phyloP scores from a whole-genome alignment of 805 yeast genomes.

The Metschnikowia gelsemii region DNA sequence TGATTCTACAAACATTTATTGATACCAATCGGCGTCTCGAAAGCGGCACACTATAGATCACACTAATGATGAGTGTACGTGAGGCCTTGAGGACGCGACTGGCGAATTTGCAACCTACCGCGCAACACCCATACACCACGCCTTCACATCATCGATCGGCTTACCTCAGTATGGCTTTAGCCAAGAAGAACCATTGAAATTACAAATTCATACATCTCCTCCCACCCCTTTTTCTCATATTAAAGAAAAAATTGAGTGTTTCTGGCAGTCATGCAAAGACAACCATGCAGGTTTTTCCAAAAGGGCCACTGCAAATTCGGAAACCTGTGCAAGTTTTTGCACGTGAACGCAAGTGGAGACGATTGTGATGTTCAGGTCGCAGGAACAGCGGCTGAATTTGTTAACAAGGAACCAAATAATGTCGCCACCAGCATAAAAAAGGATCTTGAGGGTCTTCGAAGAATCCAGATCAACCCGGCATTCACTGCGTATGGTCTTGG shows the following conservation, averaged over 20 bases:
- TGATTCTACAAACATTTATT: conserved; percentile 18
- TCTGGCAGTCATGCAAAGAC: conserved; percentile 2
- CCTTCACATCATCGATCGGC: not conserved
- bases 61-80: too few relatives aligned
- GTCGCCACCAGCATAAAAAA: conserved; percentile 23
- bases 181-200: not conserved
- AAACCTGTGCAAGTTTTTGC: conserved; percentile 28
- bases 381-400: conserved; percentile 11
- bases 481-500: conserved; percentile 51
- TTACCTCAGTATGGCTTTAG: not conserved
- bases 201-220: too few relatives aligned
- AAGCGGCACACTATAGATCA: not conserved
- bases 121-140: conserved; percentile 15
- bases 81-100: too few relatives aligned
- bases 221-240: too few relatives aligned
- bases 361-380: conserved; percentile 5
- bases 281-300: conserved; percentile 26
- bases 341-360: conserved; percentile 12
- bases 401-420: conserved; percentile 10
- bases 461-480: conserved; percentile 31
- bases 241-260: too few relatives aligned
- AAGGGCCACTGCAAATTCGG: conserved; percentile 32
- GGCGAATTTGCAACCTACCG: conserved; percentile 4
- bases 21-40: conserved; percentile 14
- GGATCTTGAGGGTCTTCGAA: conserved; percentile 24